Evolutionary conservation across 352 stramenopile species (phyloP), one percentile per base, ranked within the genome.

Genomic region (Globisporangium abappressorium): DNA sequence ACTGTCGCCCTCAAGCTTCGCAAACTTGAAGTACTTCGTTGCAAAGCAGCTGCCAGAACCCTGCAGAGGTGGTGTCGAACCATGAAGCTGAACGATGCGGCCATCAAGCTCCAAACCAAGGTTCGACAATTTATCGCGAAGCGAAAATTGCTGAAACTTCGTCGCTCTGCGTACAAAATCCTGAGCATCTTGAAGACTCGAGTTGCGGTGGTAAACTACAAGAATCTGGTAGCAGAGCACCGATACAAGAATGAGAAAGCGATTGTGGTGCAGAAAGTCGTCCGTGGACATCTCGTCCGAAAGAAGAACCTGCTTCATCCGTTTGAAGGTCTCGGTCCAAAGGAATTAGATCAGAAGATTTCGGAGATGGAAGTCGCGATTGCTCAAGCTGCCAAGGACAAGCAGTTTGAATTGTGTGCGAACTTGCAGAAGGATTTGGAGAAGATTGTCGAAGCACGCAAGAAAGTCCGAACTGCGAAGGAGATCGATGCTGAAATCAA

Each of bases 51-150:
- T 4, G 89, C 88, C 0, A 77, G 89, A 30, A 80, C 81, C 0
- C 70, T 96, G n/a, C 89, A 96, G 68, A 90, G 91, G 46, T 95
- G 89, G 85, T 86, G 81, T 38, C 85, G 86, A 9, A 92, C 90
- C 51, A 75, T 93, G 47, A 86, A 92, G 58, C 70, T 74, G 34
- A 74, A 62, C 3, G 80, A 89, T 57, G 76, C 81, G 30, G 80
- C 76, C 6, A 78, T 93, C 46, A 79, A 74, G 36, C 89, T 95
- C 57, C 89, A 97, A 70, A 81, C 84, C 3, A 91, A 91, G 65
- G 61, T 77, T 3, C 83, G 89, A 7, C 85, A 91, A 61, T 89
- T 89, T 65, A 57, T 89, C 18, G 89, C 87, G 3, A 87, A 90
- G 54, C 74, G 70, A 34, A 62, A 78, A 36, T 64, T 95, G 11